Evolutionary conservation across 192 early-diverging fungal genomes (phyloP).

Genomic region (Funneliformis mosseae): DNA sequence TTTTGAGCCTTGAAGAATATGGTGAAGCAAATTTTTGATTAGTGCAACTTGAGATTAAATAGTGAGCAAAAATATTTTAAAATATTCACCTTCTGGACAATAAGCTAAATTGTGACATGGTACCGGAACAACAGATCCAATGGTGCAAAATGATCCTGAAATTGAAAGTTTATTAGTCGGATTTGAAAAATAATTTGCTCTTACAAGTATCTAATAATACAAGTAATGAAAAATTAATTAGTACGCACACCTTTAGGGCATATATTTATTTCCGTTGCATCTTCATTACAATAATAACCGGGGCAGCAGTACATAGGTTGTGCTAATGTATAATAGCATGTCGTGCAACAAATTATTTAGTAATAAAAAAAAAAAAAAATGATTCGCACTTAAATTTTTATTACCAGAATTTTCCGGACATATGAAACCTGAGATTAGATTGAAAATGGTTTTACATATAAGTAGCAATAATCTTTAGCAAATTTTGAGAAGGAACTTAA

Average conservation of each 20-base stretch:
- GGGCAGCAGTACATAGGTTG: conserved; percentile 64
- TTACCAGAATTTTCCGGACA: conserved; percentile 9
- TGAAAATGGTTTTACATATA: background rate
- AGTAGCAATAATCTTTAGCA: background rate
- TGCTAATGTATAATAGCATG: conserved; percentile 49
- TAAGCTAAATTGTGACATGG: conserved; percentile 38
- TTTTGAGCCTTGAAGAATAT: conserved; percentile 27
- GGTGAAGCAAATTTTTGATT: background rate
- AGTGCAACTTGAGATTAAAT: background rate
- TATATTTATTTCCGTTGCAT: conserved; percentile 42
- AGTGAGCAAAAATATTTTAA: background rate
- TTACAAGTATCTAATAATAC: too few species aligned
- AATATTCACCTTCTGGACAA: conserved; percentile 30
- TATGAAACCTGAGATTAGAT: background rate
- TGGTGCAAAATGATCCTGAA: background rate
- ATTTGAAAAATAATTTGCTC: conserved; percentile 48
- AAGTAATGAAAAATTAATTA: conserved; percentile 52
- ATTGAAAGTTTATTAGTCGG: conserved; percentile 30
- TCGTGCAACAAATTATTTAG: conserved; percentile 35
- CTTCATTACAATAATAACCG: conserved; percentile 58
- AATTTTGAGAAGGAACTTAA: background rate
- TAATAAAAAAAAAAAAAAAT: background rate
- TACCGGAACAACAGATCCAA: conserved; percentile 19
- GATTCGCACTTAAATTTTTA: background rate
- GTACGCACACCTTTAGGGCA: conserved; percentile 48